Conservation (phyloP, 202 grass and related monocot species). For the Carex sylvatica region DNA sequence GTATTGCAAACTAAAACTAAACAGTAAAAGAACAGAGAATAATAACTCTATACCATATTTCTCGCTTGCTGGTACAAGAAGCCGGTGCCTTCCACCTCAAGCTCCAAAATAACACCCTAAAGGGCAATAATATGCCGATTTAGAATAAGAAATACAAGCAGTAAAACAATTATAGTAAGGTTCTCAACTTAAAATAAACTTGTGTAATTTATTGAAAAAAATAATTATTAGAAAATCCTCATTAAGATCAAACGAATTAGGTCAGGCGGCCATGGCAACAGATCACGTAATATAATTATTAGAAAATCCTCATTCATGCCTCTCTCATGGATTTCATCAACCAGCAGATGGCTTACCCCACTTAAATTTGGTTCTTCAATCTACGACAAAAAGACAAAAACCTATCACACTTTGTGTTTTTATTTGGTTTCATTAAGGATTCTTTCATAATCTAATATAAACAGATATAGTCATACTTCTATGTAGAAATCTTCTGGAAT, state of each 20-base stretch:
- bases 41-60: constrained; percentile 64
- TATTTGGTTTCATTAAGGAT: neutral
- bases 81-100: constrained; percentile 89
- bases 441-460: neutral
- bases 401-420: neutral
- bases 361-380: constrained; percentile 80
- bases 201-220: neutral
- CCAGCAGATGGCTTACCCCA: constrained; percentile 82
- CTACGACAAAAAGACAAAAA: constrained; percentile 44
- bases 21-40: neutral
- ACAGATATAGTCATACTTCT: neutral
- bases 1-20: constrained; percentile 22
- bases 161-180: neutral
- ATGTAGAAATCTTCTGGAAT: neutral
- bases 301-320: constrained; percentile 99
- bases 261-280: constrained; percentile 73
- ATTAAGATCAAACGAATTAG: constrained; percentile 86
- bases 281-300: constrained; percentile 93
- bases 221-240: too few species aligned
- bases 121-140: constrained; percentile 29
- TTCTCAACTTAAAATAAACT: neutral
- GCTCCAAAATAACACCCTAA: constrained; percentile 73
- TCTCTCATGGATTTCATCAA: constrained; percentile 98
- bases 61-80: constrained; percentile 98
- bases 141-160: neutral